Percentiles rank a stretch among this genome's conserved stretches.
These are phyloP conservation scores for Boletus fagicola DNA, from an alignment of 768 basidiomycete genomes.

Conservation along the genomic window DNA sequence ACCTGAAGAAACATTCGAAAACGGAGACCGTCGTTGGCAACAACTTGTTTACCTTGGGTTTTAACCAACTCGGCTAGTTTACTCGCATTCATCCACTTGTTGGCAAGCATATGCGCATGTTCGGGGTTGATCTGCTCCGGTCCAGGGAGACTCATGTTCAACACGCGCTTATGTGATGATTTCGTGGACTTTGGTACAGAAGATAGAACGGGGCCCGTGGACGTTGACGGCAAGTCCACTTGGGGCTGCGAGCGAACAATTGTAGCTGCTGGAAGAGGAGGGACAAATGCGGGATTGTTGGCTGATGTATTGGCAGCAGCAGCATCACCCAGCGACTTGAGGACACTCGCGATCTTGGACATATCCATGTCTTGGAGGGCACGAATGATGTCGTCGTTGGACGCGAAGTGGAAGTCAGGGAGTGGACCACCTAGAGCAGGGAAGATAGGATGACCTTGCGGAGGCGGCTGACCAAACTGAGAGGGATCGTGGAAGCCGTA, in stretches of 20 bases:
- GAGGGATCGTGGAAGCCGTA: constrained; percentile 30
- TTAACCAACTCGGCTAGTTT: constrained; percentile 69
- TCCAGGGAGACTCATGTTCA: constrained; percentile 44
- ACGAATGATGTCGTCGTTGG: constrained; percentile 73
- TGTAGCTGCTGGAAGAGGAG: constrained; percentile 26
- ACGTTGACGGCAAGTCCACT: constrained; percentile 42
- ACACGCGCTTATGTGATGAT: constrained; percentile 37
- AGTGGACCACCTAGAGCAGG: constrained; percentile 21
- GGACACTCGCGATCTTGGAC: constrained; percentile 63
- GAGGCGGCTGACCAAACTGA: constrained; percentile 26
- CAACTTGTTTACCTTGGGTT: constrained; percentile 52
- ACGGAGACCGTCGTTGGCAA: neutral
- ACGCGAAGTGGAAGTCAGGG: constrained; percentile 44
- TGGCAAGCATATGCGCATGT: constrained; percentile 69
- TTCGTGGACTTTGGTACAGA: constrained; percentile 37
- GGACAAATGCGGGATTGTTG: constrained; percentile 20
- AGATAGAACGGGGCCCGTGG: constrained; percentile 42
- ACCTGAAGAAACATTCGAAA: constrained; percentile 40
- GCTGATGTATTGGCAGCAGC: constrained; percentile 41
- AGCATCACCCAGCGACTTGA: constrained; percentile 64
- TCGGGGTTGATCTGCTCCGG: constrained; percentile 46
- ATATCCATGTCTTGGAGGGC: constrained; percentile 69
- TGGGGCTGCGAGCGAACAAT: constrained; percentile 36
- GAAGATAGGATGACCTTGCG: constrained; percentile 30
- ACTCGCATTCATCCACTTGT: constrained; percentile 71